Conservation (phyloP, 805 yeast genomes). For the Wickerhamomyces chaumierensis region DNA sequence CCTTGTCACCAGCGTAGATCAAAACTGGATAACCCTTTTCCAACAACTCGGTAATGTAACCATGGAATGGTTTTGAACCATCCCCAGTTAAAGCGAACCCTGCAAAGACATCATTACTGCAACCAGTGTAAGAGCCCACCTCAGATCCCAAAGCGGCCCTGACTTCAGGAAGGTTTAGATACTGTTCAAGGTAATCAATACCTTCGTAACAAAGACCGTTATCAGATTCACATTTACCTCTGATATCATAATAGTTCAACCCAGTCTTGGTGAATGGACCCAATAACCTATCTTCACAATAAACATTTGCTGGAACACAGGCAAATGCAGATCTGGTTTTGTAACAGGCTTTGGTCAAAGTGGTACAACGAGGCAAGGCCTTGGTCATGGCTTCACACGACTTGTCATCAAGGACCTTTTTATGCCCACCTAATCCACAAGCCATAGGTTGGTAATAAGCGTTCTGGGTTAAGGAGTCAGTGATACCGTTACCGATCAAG, state of each 20-base stretch:
- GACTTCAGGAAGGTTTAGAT: conserved; percentile 62
- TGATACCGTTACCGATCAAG: conserved; percentile 86
- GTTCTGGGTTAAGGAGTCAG: conserved; percentile 74
- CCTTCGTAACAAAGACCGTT: conserved; percentile 66
- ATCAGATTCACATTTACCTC: conserved; percentile 64
- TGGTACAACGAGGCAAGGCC: conserved; percentile 53
- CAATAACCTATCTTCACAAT: conserved; percentile 63
- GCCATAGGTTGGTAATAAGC: conserved; percentile 86
- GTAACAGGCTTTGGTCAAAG: conserved; percentile 57
- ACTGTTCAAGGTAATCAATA: conserved; percentile 57
- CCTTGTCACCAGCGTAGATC: conserved; percentile 91
- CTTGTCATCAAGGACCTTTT: conserved; percentile 57
- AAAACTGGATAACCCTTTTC: conserved; percentile 67
- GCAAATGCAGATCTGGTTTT: conserved; percentile 48
- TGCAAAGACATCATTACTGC: conserved; percentile 55
- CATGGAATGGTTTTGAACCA: conserved; percentile 76
- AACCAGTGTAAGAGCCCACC: conserved; percentile 56
- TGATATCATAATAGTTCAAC: conserved; percentile 76
- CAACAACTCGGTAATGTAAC: conserved; percentile 55
- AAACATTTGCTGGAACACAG: conserved; percentile 76
- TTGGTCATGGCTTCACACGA: conserved; percentile 56
- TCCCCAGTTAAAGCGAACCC: conserved; percentile 75
- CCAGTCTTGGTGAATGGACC: conserved; percentile 70
- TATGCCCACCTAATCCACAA: conserved; percentile 81
- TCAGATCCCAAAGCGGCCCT: conserved; percentile 77